Conservation (phyloP, 805 yeast genomes). For the Vanderwaltozyma verrucispora region DNA sequence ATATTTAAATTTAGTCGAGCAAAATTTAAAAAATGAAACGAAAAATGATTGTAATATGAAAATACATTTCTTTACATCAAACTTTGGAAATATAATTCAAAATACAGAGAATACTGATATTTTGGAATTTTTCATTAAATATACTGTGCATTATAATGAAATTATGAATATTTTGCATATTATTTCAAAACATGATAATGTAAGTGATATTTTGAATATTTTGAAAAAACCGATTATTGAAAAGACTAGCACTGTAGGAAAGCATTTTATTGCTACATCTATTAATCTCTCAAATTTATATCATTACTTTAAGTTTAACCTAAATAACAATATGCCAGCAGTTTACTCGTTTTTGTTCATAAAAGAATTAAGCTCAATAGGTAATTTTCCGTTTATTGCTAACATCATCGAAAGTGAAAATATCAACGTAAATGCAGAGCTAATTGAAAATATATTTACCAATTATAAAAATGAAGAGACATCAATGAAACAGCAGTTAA, state of each 20-base stretch:
- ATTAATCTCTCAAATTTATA: background rate
- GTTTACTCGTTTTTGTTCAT: background rate
- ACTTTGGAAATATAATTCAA: slow-evolving; percentile 14
- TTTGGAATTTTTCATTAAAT: slow-evolving; percentile 10
- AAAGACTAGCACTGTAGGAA: background rate
- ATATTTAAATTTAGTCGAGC: slow-evolving; percentile 10
- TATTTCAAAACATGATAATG: slow-evolving; percentile 5
- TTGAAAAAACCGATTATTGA: background rate
- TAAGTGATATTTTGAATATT: slow-evolving; percentile 5
- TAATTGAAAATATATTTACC: too few species aligned
- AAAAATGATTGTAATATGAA: background rate
- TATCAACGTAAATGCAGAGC: background rate
- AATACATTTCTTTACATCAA: slow-evolving; percentile 14
- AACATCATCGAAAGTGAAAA: background rate
- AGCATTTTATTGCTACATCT: background rate
- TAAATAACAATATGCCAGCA: background rate
- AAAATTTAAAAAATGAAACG: background rate
- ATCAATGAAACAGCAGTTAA: too few species aligned
- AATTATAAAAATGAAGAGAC: too few species aligned
- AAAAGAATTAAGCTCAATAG: background rate
- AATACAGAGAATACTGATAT: slow-evolving; percentile 6
- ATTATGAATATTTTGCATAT: slow-evolving; percentile 10
- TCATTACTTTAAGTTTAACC: background rate
- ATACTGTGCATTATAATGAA: slow-evolving; percentile 19
- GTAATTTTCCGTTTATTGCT: background rate